Conservation (phyloP, 2,329 filamentous ascomycete genomes). For the Pseudodiploospora longispora region DNA sequence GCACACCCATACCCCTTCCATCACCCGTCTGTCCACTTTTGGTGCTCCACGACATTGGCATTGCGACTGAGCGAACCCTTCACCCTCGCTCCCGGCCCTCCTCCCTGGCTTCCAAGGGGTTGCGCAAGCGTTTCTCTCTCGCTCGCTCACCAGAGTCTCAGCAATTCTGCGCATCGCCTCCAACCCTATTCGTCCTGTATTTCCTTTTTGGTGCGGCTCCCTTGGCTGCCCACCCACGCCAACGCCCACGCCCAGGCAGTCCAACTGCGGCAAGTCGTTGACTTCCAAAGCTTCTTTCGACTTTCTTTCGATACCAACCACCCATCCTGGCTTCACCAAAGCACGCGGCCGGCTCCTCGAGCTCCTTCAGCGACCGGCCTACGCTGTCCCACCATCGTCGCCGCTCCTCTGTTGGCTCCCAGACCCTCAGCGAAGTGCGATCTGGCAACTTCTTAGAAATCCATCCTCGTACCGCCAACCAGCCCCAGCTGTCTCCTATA, state of each 20-base stretch:
- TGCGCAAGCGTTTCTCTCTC: too few relatives aligned
- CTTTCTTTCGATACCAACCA: conserved; percentile 13
- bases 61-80: too few relatives aligned
- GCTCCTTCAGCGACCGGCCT: conserved; percentile 43
- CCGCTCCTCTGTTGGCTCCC: conserved; percentile 35
- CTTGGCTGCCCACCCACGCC: conserved; percentile 4
- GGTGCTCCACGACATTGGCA: too few relatives aligned
- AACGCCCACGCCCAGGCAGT: conserved; percentile 1
- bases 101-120: too few relatives aligned
- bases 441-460: conserved; percentile 23
- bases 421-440: conserved; percentile 23
- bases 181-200: neutral
- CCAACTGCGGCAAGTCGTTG: conserved; percentile 8
- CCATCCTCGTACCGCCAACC: conserved; percentile 20
- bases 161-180: neutral
- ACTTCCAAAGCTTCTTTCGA: conserved; percentile 5
- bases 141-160: too few relatives aligned
- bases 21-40: too few relatives aligned
- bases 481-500: conserved; percentile 41
- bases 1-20: too few relatives aligned
- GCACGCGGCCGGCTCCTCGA: conserved; percentile 44
- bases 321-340: conserved; percentile 45
- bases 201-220: conserved; percentile 7
- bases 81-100: too few relatives aligned
- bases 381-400: conserved; percentile 40